These are phyloP conservation scores for Daldinia sp. DNA, from an alignment of 2,329 filamentous ascomycete genomes.

Conservation along the genomic window DNA sequence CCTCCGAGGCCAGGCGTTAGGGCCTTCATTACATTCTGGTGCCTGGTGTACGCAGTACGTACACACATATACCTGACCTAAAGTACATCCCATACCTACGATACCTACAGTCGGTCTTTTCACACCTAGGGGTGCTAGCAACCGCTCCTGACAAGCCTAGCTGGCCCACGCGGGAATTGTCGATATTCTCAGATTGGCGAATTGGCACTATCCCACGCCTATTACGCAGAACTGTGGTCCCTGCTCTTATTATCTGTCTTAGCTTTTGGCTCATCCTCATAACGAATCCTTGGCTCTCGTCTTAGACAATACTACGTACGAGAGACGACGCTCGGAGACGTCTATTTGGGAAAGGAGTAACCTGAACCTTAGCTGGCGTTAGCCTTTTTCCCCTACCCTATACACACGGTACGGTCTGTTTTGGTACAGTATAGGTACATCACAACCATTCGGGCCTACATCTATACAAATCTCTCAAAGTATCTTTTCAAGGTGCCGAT, in stretches of 20 bases:
- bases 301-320: slow-evolving; percentile 33
- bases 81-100: background rate
- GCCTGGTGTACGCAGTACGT: slow-evolving; percentile 11
- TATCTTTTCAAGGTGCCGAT: slow-evolving; percentile 16
- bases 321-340: slow-evolving; percentile 25
- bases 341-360: slow-evolving; percentile 31
- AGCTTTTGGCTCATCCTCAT: slow-evolving; percentile 40
- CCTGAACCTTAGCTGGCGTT: slow-evolving; percentile 28
- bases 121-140: slow-evolving; percentile 1
- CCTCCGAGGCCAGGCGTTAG: slow-evolving; percentile 26
- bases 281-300: slow-evolving; percentile 33
- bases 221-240: slow-evolving; percentile 29
- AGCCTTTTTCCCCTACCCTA: slow-evolving; percentile 21
- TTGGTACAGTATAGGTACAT: slow-evolving; percentile 36
- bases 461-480: slow-evolving; percentile 21
- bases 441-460: slow-evolving; percentile 36
- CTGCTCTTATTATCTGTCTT: slow-evolving; percentile 37
- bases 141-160: slow-evolving; percentile 11
- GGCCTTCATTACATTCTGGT: slow-evolving; percentile 23
- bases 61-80: slow-evolving; percentile 6
- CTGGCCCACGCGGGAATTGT: slow-evolving; percentile 34
- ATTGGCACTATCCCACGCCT: slow-evolving; percentile 20
- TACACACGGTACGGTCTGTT: slow-evolving; percentile 22
- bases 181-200: slow-evolving; percentile 40
- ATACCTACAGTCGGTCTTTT: background rate